A percentile compares a stretch with the other conserved stretches of the same genome.
Conservation (phyloP, 768 basidiomycete species). For the Heimioporus sp. region DNA sequence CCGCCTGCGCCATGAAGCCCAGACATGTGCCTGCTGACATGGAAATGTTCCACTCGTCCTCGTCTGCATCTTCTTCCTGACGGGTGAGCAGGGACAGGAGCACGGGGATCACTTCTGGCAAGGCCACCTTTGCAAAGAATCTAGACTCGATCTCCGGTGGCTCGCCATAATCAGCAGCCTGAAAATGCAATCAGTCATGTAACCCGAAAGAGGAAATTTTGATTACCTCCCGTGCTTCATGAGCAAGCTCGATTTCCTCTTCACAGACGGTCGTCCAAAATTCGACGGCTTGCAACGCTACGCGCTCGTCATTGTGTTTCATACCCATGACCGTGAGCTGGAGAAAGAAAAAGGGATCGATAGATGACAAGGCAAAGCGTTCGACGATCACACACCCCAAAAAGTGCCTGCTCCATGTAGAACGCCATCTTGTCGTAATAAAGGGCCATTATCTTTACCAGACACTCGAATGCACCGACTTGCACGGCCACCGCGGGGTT, state of each 20-base stretch:
- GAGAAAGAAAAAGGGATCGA: conserved; percentile 12
- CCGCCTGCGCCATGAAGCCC: conserved; percentile 83
- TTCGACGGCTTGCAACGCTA: conserved; percentile 95
- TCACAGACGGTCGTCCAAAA: conserved; percentile 99
- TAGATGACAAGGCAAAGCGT: conserved; percentile 2
- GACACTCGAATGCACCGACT: conserved; percentile 93
- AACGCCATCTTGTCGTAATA: conserved; percentile 99
- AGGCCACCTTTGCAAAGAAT: conserved; percentile 90
- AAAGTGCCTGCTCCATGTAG: conserved; percentile 99
- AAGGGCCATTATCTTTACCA: conserved; percentile 94
- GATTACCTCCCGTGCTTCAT: conserved; percentile 87
- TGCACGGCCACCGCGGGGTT: conserved; percentile 77
- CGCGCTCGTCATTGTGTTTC: conserved; percentile 88
- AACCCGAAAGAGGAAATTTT: not conserved
- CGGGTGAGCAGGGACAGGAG: conserved; percentile 83
- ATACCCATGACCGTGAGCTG: conserved; percentile 97
- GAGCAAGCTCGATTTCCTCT: conserved; percentile 89
- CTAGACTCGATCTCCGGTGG: conserved; percentile 81
- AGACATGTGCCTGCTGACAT: conserved; percentile 97
- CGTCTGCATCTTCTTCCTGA: conserved; percentile 96
- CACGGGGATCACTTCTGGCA: conserved; percentile 94
- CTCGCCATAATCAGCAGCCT: conserved; percentile 92
- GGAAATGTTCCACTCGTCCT: conserved; percentile 98
- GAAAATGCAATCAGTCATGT: conserved; percentile 8
- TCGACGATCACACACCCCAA: conserved; percentile 66